These are phyloP conservation scores for Cryptococcus sp. DNA, from an alignment of 1,284 basidiomycete genomes.

Conservation along the genomic window DNA sequence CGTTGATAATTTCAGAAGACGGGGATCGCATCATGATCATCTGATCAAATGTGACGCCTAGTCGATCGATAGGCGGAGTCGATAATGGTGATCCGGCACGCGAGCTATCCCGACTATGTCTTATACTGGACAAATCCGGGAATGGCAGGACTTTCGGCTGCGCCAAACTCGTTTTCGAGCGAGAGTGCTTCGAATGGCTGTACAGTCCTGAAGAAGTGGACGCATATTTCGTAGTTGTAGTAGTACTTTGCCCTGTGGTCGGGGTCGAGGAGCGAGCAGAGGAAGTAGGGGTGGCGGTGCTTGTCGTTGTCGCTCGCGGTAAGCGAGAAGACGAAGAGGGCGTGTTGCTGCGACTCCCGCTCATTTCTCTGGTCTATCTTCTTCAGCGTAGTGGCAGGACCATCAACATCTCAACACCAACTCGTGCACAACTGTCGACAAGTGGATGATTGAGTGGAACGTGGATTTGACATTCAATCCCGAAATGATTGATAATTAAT, in stretches of 20 bases:
- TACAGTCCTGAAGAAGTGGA: neutral
- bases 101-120: constrained; percentile 18
- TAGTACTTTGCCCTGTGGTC: too few relatives aligned
- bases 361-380: too few relatives aligned
- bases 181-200: constrained; percentile 3
- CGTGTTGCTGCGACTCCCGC: neutral
- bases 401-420: too few relatives aligned
- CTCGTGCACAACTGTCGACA: too few relatives aligned
- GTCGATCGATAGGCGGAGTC: constrained; percentile 13
- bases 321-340: neutral
- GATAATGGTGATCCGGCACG: constrained; percentile 21
- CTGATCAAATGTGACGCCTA: constrained; percentile 20
- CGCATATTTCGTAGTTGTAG: neutral
- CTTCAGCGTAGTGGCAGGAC: too few relatives aligned
- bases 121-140: constrained; percentile 26
- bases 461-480: too few relatives aligned
- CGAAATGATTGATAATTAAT: too few relatives aligned
- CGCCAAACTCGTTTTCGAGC: constrained; percentile 17
- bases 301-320: neutral
- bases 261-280: neutral
- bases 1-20: constrained; percentile 5
- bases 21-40: constrained; percentile 15
- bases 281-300: neutral
- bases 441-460: too few relatives aligned
- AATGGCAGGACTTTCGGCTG: constrained; percentile 34